Base-by-base conservation (phyloP, 176 grass and related monocot species). In the Eremochloa ophiuroides region DNA sequence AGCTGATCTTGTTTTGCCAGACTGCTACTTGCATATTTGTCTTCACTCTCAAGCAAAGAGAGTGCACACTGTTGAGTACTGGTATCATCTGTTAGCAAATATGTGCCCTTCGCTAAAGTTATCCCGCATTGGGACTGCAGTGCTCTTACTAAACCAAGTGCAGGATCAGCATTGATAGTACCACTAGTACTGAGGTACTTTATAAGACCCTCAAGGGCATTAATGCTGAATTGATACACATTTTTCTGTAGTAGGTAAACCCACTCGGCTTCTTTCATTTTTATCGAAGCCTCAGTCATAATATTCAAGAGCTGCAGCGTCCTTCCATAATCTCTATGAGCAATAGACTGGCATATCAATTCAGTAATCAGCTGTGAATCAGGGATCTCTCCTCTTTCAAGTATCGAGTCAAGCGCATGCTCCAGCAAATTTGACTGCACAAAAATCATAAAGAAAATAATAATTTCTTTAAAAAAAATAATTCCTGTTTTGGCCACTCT, bases 361-460 rank as follows among this genome's bases (percentile, higher is more conserved):
- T 89, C 87, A 81, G 33, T 63, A 43, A 89, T 71, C 51, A 89
- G 60, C 33, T 62, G 62, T 44, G 76, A 41, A 62, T 85, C 77
- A 41, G 82, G 87, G 71, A 75, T 85, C 63, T 80, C 77, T 70
- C 82, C 87, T 85, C 63, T 69, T 81, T 85, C 82, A 76, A 89
- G 70, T 69, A 81, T 81, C 23, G 42, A 69, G 79, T 89, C 71
- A 4, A 89, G 42, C 5, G 87, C 82, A 85, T 89, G 87, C 64
- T 85, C 87, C 77, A 89, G 63, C 50, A 89, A 85, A 85, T 64
- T 37, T 20, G 53, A 38, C 82, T 89, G 82, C 82, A 85, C 30
- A 76, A 1, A 59, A 88, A 70, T 63, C 31, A 69, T 29, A 8
- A 31, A 80, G 70, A 75, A 4, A 59, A 62, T 40, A 80, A 48